Conservation (phyloP, 148 eudicot species). For the Rhododendron ferrugineum region DNA sequence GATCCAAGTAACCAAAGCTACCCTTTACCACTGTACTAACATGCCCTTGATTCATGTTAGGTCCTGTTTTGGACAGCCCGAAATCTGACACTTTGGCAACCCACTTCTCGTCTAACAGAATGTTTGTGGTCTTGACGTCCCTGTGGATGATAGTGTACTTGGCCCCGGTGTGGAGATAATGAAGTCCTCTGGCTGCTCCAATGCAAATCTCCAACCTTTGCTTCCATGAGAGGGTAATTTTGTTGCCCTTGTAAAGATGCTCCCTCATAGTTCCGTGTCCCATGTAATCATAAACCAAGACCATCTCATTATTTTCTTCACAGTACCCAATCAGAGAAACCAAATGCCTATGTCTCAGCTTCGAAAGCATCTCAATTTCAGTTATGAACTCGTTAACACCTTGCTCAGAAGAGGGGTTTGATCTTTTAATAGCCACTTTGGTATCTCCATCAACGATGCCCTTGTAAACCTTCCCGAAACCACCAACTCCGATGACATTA, state of each 20-base stretch:
- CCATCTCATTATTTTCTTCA: constrained; percentile 41
- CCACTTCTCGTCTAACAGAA: constrained; percentile 51
- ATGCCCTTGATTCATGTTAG: constrained; percentile 43
- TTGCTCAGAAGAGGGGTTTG: constrained; percentile 47
- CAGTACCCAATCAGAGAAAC: constrained; percentile 48
- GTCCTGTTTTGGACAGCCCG: constrained; percentile 47
- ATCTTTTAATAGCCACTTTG: constrained; percentile 46
- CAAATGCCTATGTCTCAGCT: constrained; percentile 42
- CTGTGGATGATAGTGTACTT: constrained; percentile 43
- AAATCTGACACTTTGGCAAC: constrained; percentile 53
- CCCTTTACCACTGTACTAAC: constrained; percentile 48
- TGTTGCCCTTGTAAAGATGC: constrained; percentile 44
- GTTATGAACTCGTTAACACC: constrained; percentile 48
- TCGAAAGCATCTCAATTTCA: constrained; percentile 48
- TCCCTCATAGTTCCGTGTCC: constrained; percentile 44
- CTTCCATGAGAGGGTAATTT: constrained; percentile 37
- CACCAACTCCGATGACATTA: constrained; percentile 48
- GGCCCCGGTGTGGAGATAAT: constrained; percentile 45
- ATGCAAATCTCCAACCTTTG: constrained; percentile 54
- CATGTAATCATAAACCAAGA: constrained; percentile 48
- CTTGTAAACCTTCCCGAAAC: constrained; percentile 50
- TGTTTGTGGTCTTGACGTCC: constrained; percentile 49
- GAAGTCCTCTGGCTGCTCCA: constrained; percentile 49
- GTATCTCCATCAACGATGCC: constrained; percentile 33
- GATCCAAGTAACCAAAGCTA: constrained; percentile 49